Base-by-base conservation (phyloP, 108 stramenopile species). In the Cyclotella baltica region DNA sequence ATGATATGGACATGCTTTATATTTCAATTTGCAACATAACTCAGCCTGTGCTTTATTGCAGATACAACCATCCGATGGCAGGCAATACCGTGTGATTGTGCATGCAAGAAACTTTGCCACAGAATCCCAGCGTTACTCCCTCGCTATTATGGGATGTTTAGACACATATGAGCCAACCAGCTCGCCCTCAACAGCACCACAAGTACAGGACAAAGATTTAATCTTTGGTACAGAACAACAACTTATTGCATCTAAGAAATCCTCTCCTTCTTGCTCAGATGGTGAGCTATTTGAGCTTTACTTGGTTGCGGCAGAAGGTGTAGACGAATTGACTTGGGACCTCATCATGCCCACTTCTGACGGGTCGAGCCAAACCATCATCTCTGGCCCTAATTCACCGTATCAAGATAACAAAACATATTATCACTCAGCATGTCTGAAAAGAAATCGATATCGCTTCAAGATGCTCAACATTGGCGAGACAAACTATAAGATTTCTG, bases 61-160 rank as follows among this genome's bases (percentile, higher is more conserved):
- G 46, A 72, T 59, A 28, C 28, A 47, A 4, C n/a, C 66, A 57
- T 40, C 59, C 9, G 28, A 81, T 71, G 80, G 68, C 4, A 37
- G 71, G 22, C 50, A 70, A 53, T 76, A 53, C 20, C 48, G 69
- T 1, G 50, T 81, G 2, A 6, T 64, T 37, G 80, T 81, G 20
- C 66, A 70, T 16, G 75, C 80, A 8, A 52, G 25, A 40, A 81
- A 81, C 52, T 76, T 81, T 25, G 75, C 70, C 8, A 46, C 47
- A 9, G 46, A 70, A 2, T 16, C 29, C 22, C 69, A 81, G 38
- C 53, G 37, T 72, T 81, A 81, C 64, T 81, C 80, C 5, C 37
- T 81, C 36, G 80, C 69, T 28, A 70, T 81, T 16, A 37, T 74
- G 3, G 80, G 80, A 19, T 77, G 80, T 22, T 62, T 81, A 6